A percentile compares a stretch with the other conserved stretches of the same genome.
Evolutionary conservation across 2,329 filamentous ascomycete species (phyloP).

Genomic region (Ceratocystis cubensis): DNA sequence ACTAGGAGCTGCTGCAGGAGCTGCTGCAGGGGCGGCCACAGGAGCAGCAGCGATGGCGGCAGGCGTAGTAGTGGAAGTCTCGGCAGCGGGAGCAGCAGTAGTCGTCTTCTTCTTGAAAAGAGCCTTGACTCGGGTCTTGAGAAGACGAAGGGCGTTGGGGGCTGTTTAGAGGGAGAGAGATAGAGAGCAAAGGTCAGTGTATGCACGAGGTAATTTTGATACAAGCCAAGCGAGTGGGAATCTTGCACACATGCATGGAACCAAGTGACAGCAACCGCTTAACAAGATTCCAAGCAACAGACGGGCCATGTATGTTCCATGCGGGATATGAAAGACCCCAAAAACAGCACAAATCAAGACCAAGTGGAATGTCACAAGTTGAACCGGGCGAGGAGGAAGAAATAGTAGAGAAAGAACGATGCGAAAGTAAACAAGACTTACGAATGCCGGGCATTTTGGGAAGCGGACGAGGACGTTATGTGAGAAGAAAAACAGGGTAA

Average conservation of each 20-base stretch:
- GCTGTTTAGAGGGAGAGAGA: conserved; percentile 28
- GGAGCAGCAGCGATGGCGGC: conserved; percentile 25
- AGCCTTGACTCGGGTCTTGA: conserved; percentile 44
- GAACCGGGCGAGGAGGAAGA: not conserved
- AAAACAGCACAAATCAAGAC: not conserved
- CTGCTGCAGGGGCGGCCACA: conserved; percentile 17
- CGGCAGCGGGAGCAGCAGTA: not conserved
- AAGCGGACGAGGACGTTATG: not conserved
- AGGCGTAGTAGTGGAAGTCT: not conserved
- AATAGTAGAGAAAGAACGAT: not conserved
- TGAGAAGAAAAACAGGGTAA: not conserved
- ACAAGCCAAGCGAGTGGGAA: not conserved
- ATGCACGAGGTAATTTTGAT: not conserved
- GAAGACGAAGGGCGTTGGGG: conserved; percentile 39
- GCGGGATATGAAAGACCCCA: no score
- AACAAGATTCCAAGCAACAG: not conserved
- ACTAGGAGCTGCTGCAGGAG: conserved; percentile 5
- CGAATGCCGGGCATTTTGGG: conserved; percentile 20
- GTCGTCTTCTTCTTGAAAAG: conserved; percentile 38
- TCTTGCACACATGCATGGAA: not conserved
- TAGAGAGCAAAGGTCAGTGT: not conserved
- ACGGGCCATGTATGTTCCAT: no score
- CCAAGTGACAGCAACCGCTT: not conserved
- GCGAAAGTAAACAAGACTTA: conserved; percentile 11
- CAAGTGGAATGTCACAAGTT: not conserved